Conservation (phyloP, 2,329 filamentous ascomycete species). For the Thelonectria olida region DNA sequence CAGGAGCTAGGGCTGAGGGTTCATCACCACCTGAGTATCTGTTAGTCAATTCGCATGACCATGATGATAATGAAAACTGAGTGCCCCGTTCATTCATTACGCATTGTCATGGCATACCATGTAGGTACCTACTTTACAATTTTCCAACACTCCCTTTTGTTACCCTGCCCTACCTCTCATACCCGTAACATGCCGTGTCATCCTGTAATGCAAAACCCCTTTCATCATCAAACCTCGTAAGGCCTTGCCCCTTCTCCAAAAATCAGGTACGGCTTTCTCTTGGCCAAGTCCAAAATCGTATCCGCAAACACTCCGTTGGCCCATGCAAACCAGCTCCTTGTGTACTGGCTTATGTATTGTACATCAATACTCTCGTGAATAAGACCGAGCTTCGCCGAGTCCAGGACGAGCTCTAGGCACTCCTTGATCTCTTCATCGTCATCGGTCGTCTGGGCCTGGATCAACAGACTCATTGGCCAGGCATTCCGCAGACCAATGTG, state of each 20-base stretch:
- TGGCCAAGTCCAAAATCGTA: conserved; percentile 88
- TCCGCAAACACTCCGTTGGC: conserved; percentile 96
- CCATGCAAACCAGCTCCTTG: conserved; percentile 96
- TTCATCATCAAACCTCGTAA: conserved; percentile 60
- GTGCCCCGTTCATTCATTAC: background rate
- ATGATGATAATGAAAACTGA: background rate
- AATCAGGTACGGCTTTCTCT: conserved; percentile 86
- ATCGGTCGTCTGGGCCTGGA: conserved; percentile 89
- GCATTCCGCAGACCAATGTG: conserved; percentile 87
- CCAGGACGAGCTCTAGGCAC: conserved; percentile 78
- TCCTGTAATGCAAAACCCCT: too few relatives aligned
- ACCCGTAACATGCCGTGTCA: too few relatives aligned
- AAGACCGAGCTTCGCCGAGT: conserved; percentile 79
- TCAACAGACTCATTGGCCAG: conserved; percentile 95
- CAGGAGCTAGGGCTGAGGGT: background rate
- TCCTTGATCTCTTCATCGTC: conserved; percentile 83
- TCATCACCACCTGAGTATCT: background rate
- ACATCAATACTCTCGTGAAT: conserved; percentile 95
- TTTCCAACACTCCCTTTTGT: too few relatives aligned
- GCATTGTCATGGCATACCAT: too few relatives aligned
- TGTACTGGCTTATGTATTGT: conserved; percentile 72
- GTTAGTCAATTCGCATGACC: background rate
- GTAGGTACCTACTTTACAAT: too few relatives aligned
- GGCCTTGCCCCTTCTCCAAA: conserved; percentile 73
- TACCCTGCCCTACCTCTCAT: too few relatives aligned